Base-by-base conservation (phyloP, 768 basidiomycete species). In the Thelephora ganbajun region DNA sequence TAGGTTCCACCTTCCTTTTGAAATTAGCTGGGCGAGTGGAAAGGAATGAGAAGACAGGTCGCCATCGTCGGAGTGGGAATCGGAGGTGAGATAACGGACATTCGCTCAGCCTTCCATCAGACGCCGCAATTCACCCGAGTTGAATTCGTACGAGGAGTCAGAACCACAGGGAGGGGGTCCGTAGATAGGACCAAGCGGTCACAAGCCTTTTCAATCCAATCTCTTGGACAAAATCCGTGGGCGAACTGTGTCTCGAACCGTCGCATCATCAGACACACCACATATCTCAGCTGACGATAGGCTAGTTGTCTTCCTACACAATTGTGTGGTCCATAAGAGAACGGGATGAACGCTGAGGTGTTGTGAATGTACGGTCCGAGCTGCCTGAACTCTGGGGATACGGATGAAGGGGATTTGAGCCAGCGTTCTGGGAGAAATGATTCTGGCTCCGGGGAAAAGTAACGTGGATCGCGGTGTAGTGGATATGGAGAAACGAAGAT, bases 271-370 rank as follows among this genome's bases (percentile, higher is more conserved):
- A 56, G 50, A 48, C 63, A 62, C 11, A 68, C 50, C 5, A 67
- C 60, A 44, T 62, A 65, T 36, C 67, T 63, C 55, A 72, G 65
- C 53, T 74, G 69, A 46, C 63, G 62, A 45, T 62, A 58, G 3
- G 72, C 71, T 6, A 74, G 62, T 35, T 61, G 64, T 53, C 66
- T 66, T 2, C 72, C 72, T 3, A 66, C 69, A 50, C 72, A 73
- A 22, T 64, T 69, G 12, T 65, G 61, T 7, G 70, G 69, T 1
- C 72, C 72, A 42, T 56, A 57, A 11, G 70, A 72, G 49, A 72
- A 72, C 6, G 72, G 69, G 26, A 72, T 65, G 50, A 66, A 73
- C 2, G 69, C 70, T 13, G 57, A 54, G 34, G 59, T 46, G 43
- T 72, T 63, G 47, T 65, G 58, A 16, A 41, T 22, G 39, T 30